A percentile compares a stretch with the other conserved stretches of the same genome.
Evolutionary conservation across 371 early-diverging fungal genomes (phyloP).

Genomic region (Vairimorpha ceranae): DNA sequence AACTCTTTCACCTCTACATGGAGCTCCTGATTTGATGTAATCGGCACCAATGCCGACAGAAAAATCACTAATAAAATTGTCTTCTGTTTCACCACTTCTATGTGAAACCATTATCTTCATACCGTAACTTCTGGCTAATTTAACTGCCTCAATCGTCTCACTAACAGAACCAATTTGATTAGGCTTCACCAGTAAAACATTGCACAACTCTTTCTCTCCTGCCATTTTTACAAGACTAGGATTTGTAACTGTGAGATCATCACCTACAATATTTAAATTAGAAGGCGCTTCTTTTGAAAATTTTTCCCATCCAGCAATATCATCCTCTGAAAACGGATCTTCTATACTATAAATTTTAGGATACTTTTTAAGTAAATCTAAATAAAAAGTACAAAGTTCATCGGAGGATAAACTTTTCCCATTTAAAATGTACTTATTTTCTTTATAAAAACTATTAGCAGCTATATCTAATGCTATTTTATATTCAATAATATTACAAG

Average conservation of each 20-base stretch:
- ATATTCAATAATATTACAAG: slow-evolving; percentile 81
- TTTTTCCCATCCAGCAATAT: slow-evolving; percentile 80
- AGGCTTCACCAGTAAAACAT: slow-evolving; percentile 87
- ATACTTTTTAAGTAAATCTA: slow-evolving; percentile 73
- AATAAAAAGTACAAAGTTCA: slow-evolving; percentile 75
- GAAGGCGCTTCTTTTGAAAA: slow-evolving; percentile 67
- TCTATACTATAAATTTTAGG: slow-evolving; percentile 80
- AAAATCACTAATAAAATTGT: slow-evolving; percentile 91
- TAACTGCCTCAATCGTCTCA: slow-evolving; percentile 81
- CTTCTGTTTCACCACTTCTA: slow-evolving; percentile 96
- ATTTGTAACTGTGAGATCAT: slow-evolving; percentile 96
- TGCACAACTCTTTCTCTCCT: slow-evolving; percentile 82
- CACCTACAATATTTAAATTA: slow-evolving; percentile 82
- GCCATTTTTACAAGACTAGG: slow-evolving; percentile 77
- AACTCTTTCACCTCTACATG: slow-evolving; percentile 87
- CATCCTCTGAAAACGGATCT: slow-evolving; percentile 98
- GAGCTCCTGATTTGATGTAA: slow-evolving; percentile 97
- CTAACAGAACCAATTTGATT: slow-evolving; percentile 96
- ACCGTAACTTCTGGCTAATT: slow-evolving; percentile 67
- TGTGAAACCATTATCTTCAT: slow-evolving; percentile 98
- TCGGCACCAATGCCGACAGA: slow-evolving; percentile 89
- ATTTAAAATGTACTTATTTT: slow-evolving; percentile 86
- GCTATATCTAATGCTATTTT: slow-evolving; percentile 94
- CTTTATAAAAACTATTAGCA: slow-evolving; percentile 69
- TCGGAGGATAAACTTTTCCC: slow-evolving; percentile 76